Conservation (phyloP, 163 green algal genomes). For the Botryococcus braunii region DNA sequence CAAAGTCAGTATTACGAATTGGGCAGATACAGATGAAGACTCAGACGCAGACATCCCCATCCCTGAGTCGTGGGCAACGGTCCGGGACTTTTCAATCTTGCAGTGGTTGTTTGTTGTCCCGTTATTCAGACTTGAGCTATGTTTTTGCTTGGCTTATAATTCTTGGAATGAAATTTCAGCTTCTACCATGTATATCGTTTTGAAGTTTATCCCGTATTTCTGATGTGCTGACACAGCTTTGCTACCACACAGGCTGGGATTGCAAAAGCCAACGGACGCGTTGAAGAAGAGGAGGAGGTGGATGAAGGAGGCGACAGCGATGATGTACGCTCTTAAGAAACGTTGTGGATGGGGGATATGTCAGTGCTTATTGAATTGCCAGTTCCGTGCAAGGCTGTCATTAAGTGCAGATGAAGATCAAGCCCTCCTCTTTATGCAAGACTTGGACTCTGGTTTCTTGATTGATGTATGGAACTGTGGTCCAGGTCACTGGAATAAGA, state of each 20-base stretch:
- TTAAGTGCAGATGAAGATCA: no score
- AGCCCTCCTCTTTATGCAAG: no score
- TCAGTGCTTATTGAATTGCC: no score
- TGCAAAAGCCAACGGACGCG: background rate
- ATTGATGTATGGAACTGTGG: conserved; percentile 1
- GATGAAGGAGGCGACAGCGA: conserved; percentile 1
- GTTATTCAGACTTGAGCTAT: background rate
- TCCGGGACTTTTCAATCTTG: background rate
- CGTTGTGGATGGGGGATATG: no score
- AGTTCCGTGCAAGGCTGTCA: no score
- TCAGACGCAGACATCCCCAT: conserved; percentile 3
- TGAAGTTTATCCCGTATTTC: background rate
- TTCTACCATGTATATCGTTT: background rate
- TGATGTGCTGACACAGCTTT: background rate
- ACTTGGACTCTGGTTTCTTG: background rate
- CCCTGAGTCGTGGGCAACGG: conserved; percentile 2
- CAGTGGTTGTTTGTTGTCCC: background rate
- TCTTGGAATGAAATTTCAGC: background rate
- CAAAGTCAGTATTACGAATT: conserved; percentile 9
- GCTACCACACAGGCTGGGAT: background rate
- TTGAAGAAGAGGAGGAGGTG: conserved; percentile 1
- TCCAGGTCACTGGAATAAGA: no score
- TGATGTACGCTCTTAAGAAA: background rate
- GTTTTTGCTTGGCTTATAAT: background rate
- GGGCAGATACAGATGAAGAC: conserved; percentile 13